Conservation (phyloP, 192 early-diverging fungal species). For the Funneliformis mosseae region DNA sequence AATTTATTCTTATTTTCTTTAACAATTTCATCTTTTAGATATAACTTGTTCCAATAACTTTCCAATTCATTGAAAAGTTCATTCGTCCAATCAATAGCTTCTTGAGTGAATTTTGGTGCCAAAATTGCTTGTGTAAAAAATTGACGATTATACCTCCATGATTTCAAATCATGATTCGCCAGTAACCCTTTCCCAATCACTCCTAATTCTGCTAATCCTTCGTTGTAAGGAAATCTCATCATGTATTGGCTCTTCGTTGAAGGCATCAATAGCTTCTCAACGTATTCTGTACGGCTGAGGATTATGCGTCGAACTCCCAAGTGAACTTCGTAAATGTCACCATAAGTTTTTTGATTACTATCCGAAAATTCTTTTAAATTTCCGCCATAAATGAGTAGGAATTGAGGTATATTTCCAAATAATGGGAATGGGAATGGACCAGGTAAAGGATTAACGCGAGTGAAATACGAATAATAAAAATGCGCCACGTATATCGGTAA, state of each 20-base stretch:
- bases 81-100: neutral
- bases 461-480: neutral
- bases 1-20: neutral
- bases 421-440: neutral
- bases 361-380: neutral
- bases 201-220: neutral
- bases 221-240: neutral
- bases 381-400: neutral
- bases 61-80: neutral
- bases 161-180: neutral
- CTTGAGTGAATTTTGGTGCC: neutral
- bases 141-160: slow-evolving; percentile 8
- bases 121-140: slow-evolving; percentile 12
- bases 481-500: neutral
- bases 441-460: neutral
- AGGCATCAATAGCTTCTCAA: slow-evolving; percentile 2
- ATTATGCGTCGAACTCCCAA: neutral
- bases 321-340: neutral
- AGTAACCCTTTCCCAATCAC: neutral
- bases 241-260: neutral
- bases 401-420: neutral
- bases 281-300: neutral
- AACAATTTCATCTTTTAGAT: neutral
- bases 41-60: neutral
- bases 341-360: neutral